Percentiles rank a stretch among this genome's conserved stretches.
Evolutionary conservation across 257 asterid genomes (phyloP).

Genomic region (Nicotiana paniculata): DNA sequence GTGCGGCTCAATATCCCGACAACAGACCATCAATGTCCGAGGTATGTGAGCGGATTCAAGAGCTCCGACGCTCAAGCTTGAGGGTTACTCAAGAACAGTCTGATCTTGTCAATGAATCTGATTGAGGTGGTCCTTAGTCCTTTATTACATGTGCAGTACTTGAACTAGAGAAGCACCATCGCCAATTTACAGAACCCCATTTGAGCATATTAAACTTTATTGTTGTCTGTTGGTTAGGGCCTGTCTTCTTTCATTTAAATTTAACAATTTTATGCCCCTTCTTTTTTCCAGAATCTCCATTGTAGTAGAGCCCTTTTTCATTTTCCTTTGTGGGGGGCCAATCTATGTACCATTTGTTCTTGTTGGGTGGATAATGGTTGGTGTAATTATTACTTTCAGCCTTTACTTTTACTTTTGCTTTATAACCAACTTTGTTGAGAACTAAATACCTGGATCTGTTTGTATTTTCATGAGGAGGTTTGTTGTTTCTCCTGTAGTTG

Average conservation of each 20-base stretch:
- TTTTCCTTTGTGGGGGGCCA: slow-evolving; percentile 9
- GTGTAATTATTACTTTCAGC: slow-evolving; percentile 29
- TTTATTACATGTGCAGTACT: neutral
- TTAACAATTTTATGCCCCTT: slow-evolving; percentile 10
- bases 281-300: neutral
- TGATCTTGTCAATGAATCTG: slow-evolving; percentile 25
- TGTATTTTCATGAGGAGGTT: neutral
- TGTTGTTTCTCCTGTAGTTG: neutral
- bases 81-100: slow-evolving; percentile 6
- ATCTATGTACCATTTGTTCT: slow-evolving; percentile 12
- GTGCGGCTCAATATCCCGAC: slow-evolving; percentile 35
- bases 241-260: slow-evolving; percentile 8
- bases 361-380: slow-evolving; percentile 26
- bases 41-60: slow-evolving; percentile 28
- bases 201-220: slow-evolving; percentile 8
- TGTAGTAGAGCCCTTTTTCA: slow-evolving; percentile 7
- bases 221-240: slow-evolving; percentile 10
- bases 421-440: slow-evolving; percentile 16
- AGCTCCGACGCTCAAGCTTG: slow-evolving; percentile 20
- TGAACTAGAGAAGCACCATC: slow-evolving; percentile 5
- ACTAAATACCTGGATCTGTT: slow-evolving; percentile 5
- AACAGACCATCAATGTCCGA: slow-evolving; percentile 29
- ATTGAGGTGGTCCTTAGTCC: slow-evolving; percentile 10
- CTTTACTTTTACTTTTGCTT: slow-evolving; percentile 33
- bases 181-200: slow-evolving; percentile 2